Conservation (phyloP, 1,284 basidiomycete genomes). For the Mycena citricolor region DNA sequence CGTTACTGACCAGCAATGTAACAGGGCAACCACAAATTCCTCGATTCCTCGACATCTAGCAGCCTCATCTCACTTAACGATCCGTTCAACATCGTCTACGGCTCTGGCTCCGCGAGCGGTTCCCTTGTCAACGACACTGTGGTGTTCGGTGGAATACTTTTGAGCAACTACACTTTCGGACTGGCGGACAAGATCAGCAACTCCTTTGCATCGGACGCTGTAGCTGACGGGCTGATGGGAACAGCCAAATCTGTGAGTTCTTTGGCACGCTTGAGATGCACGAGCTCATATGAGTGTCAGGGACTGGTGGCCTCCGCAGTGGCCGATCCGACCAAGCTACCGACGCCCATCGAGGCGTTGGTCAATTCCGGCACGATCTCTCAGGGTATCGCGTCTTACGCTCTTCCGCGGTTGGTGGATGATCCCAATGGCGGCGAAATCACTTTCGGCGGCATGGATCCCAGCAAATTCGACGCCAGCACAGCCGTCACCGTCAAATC, state of each 20-base stretch:
- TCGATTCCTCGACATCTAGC: constrained; percentile 59
- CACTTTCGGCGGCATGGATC: constrained; percentile 68
- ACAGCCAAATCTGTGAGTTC: constrained; percentile 60
- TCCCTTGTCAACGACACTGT: constrained; percentile 63
- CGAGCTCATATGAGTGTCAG: constrained; percentile 28
- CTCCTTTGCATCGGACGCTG: constrained; percentile 51
- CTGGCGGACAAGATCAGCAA: constrained; percentile 56
- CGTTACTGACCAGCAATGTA: constrained; percentile 6
- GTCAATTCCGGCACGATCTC: constrained; percentile 50
- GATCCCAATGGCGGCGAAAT: constrained; percentile 70
- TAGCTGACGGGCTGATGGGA: constrained; percentile 78
- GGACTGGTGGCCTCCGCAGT: too few species aligned
- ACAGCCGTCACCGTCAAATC: constrained; percentile 57
- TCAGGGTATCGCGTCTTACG: constrained; percentile 72
- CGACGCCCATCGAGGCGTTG: constrained; percentile 71
- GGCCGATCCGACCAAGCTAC: constrained; percentile 61
- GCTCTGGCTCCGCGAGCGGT: constrained; percentile 68
- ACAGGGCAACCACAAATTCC: constrained; percentile 60
- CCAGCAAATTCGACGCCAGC: constrained; percentile 51
- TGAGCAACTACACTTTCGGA: constrained; percentile 66
- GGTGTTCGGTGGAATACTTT: constrained; percentile 57
- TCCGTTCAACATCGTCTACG: constrained; percentile 69
- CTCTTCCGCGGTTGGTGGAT: constrained; percentile 70
- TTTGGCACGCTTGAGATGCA: background rate
- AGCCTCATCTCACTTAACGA: constrained; percentile 54